Evolutionary conservation across 495 filamentous ascomycete species (phyloP).

Genomic region (Lentithecium fluviatile): DNA sequence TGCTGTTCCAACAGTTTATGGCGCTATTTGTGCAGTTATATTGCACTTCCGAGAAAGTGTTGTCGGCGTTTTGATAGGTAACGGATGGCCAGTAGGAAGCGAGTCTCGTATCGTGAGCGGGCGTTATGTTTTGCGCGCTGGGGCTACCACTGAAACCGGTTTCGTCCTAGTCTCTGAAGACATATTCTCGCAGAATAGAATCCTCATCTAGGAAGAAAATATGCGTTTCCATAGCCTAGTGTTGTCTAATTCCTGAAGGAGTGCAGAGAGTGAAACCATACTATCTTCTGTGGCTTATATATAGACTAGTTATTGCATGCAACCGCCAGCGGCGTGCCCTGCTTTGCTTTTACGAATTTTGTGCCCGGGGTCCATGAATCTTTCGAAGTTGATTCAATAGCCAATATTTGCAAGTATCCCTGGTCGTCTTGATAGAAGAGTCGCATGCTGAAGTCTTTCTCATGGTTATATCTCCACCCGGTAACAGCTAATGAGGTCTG

Average conservation of each 20-base stretch:
- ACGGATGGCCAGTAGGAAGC: not conserved
- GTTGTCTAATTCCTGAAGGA: not conserved
- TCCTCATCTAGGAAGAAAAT: conserved; percentile 6
- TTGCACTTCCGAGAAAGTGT: not conserved
- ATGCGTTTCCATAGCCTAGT: not conserved
- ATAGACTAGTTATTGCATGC: not conserved
- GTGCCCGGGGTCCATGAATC: not conserved
- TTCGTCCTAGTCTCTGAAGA: not conserved
- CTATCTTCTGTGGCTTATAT: not conserved
- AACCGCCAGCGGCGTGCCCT: not conserved
- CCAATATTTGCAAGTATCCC: not conserved
- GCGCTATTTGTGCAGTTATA: not conserved
- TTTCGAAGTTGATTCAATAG: not conserved
- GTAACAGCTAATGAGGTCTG: not conserved
- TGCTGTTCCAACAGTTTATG: not conserved
- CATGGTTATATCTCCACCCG: not conserved
- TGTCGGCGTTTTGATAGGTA: not conserved
- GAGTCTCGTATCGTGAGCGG: not conserved
- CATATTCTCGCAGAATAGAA: not conserved
- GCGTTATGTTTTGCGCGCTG: not conserved
- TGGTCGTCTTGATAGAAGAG: conserved; percentile 2
- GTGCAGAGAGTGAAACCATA: not conserved
- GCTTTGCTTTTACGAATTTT: conserved; percentile 6
- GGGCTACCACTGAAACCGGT: not conserved
- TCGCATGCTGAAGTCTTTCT: not conserved